Evolutionary conservation across 768 basidiomycete genomes (phyloP), one percentile per base, ranked within the genome.

Genomic region (Suillus americanus): DNA sequence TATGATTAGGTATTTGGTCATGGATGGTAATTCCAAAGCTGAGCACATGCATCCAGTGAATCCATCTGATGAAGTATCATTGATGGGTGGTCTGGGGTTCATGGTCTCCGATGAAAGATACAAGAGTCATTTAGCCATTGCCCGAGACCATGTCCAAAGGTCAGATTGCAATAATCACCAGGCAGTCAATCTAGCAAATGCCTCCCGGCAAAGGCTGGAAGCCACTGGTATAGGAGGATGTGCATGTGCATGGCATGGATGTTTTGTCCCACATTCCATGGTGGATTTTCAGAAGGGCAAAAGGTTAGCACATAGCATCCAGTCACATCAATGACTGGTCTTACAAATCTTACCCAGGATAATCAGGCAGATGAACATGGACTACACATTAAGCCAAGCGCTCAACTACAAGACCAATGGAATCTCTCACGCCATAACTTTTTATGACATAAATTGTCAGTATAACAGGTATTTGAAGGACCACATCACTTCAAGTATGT

Each of bases 391-490:
- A 16, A 69, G 67, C 46, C 64, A 74, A 16, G 71, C 71, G 1
- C 45, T 77, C 8, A 50, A 60, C 0, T 69, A 69, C 20, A 62
- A 68, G 2, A 65, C 64, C 2, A 37, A 61, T 3, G 60, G 48
- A 7, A 59, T 69, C 10, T 4, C 14, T 18, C 37, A 10, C 0
- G 37, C 61, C 10, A 41, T 71, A 1, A 41, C 74, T 0, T 68
- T 74, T 1, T 78, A 78, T 64, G 73, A 77, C 60, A 70, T 76
- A n/a, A 66, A 64, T 13, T 78, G 75, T 54, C 68, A 75, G 60
- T 76, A 68, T 61, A 60, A 40, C 1, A 37, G 66, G 5, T 48
- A 74, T 45, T 67, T 72, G 38, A 38, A 30, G 20, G 51, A 65
- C n/a, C 46, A 68, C 2, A 30, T 63, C 38, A 0, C 33, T 13